These are phyloP conservation scores for Medicago ruthenica DNA, from an alignment of 306 rosid genomes.

Conservation along the genomic window DNA sequence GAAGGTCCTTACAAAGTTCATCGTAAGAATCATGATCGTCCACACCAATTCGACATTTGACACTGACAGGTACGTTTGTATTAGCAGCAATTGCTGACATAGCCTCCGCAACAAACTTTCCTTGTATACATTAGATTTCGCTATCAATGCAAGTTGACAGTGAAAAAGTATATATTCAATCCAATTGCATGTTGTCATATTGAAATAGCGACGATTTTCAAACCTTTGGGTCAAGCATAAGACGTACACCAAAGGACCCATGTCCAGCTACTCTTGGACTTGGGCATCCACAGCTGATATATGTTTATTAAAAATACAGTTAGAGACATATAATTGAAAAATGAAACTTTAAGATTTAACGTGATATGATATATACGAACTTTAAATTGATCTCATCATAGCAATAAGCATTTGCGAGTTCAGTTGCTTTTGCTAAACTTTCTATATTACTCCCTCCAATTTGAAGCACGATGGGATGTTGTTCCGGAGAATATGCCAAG, in stretches of 20 bases:
- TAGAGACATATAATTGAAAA: slow-evolving; percentile 23
- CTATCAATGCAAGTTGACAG: slow-evolving; percentile 49
- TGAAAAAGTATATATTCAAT: slow-evolving; percentile 27
- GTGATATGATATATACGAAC: slow-evolving; percentile 53
- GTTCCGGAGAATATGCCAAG: slow-evolving; percentile 87
- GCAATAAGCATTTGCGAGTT: slow-evolving; percentile 78
- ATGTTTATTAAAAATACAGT: not conserved
- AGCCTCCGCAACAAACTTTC: slow-evolving; percentile 94
- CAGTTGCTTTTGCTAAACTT: slow-evolving; percentile 82
- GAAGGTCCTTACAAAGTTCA: slow-evolving; percentile 82
- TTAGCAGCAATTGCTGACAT: slow-evolving; percentile 96
- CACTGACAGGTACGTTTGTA: slow-evolving; percentile 82
- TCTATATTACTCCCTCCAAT: slow-evolving; percentile 89
- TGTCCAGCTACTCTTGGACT: slow-evolving; percentile 97
- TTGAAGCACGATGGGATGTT: slow-evolving; percentile 94
- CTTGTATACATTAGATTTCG: slow-evolving; percentile 60
- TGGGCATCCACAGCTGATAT: slow-evolving; percentile 90
- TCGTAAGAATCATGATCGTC: slow-evolving; percentile 88
- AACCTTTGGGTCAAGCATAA: slow-evolving; percentile 98
- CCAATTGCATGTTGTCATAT: slow-evolving; percentile 28
- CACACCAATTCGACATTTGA: slow-evolving; percentile 95
- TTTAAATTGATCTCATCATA: slow-evolving; percentile 92
- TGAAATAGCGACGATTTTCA: slow-evolving; percentile 44
- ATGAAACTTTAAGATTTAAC: slow-evolving; percentile 16
- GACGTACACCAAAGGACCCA: slow-evolving; percentile 92